Percentiles rank a stretch among this genome's conserved stretches.
Conservation (phyloP, 2,329 filamentous ascomycete genomes). For the Penicillium sp. region DNA sequence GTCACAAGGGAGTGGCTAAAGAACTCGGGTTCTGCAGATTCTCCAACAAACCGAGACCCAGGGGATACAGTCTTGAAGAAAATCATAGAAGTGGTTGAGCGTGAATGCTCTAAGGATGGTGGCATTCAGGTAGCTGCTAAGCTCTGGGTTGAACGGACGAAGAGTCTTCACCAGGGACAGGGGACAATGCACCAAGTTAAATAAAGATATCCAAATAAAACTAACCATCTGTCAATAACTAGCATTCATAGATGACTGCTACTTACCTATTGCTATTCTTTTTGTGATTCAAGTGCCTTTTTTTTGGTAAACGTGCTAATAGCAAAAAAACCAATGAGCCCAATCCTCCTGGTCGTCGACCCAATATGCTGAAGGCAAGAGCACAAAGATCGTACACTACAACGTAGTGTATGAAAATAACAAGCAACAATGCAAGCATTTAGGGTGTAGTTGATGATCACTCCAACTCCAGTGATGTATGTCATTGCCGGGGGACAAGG, state of each 20-base stretch:
- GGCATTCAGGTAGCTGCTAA: slow-evolving; percentile 46
- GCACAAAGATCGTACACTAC: not conserved
- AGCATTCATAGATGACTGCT: not conserved
- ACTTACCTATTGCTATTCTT: not conserved
- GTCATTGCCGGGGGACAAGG: no score
- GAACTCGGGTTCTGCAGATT: not conserved
- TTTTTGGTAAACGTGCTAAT: not conserved
- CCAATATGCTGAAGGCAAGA: not conserved
- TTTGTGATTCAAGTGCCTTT: not conserved
- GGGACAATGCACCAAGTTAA: slow-evolving; percentile 38
- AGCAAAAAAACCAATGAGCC: not conserved
- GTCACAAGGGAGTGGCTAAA: not conserved
- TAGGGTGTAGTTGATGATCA: no score
- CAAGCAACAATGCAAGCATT: no score
- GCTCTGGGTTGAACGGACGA: slow-evolving; percentile 55
- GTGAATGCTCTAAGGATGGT: slow-evolving; percentile 49
- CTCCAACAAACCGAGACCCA: not conserved
- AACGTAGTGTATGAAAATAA: no score
- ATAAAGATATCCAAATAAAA: not conserved
- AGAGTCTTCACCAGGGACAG: slow-evolving; percentile 48
- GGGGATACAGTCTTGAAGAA: slow-evolving; percentile 38
- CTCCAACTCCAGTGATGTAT: no score
- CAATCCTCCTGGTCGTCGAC: not conserved
- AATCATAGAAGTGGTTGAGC: slow-evolving; percentile 62
- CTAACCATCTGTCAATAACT: not conserved